Evolutionary conservation across 352 stramenopile genomes (phyloP).

Genomic region (Phytophthora multivora): DNA sequence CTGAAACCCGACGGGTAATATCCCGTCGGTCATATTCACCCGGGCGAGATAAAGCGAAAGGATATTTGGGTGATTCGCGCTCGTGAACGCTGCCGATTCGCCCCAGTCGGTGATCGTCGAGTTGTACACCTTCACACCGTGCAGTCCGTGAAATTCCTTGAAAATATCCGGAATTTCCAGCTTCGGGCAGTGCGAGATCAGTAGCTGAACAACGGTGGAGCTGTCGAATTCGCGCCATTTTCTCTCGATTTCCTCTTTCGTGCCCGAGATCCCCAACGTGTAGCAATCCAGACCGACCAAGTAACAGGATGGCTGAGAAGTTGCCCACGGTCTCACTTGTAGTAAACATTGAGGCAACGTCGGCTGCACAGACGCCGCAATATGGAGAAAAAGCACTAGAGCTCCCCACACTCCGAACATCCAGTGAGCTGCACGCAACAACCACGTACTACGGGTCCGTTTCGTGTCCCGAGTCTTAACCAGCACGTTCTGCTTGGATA

Average conservation of each 20-base stretch:
- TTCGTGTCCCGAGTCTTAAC: too few species aligned
- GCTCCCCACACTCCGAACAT: conserved; percentile 18
- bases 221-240: conserved; percentile 35
- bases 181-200: conserved; percentile 37
- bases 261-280: conserved; percentile 12
- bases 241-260: conserved; percentile 6
- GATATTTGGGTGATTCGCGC: conserved; percentile 24
- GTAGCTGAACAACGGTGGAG: conserved; percentile 25
- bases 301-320: conserved; percentile 33
- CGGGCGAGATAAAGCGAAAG: conserved; percentile 33
- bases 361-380: conserved; percentile 16
- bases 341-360: conserved; percentile 19
- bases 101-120: conserved; percentile 34
- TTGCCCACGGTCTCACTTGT: conserved; percentile 40
- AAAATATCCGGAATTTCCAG: conserved; percentile 32
- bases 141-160: conserved; percentile 25
- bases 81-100: conserved; percentile 25
- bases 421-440: conserved; percentile 9
- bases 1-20: conserved; percentile 37
- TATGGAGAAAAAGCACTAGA: conserved; percentile 20
- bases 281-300: conserved; percentile 39
- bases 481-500: not conserved
- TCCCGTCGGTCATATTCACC: conserved; percentile 31
- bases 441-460: not conserved
- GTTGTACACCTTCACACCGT: conserved; percentile 50